A percentile compares a stretch with the other conserved stretches of the same genome.
These are phyloP conservation scores for Globisporangium splendens DNA, from an alignment of 352 stramenopile species.

Conservation along the genomic window DNA sequence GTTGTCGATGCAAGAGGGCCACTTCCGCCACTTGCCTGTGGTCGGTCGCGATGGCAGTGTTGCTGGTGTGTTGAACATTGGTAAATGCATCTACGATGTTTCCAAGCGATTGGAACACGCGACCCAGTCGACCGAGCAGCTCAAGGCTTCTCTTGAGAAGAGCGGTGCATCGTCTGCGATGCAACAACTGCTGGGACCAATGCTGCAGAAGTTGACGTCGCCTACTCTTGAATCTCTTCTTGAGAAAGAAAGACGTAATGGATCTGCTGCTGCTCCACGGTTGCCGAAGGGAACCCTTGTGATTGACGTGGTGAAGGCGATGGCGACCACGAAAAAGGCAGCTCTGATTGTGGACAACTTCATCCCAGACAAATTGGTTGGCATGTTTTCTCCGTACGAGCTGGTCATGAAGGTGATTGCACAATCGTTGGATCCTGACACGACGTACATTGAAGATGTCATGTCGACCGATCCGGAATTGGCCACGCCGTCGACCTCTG, in stretches of 20 bases:
- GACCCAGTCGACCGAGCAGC: constrained; percentile 75
- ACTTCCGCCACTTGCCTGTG: constrained; percentile 97
- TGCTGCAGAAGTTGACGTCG: constrained; percentile 80
- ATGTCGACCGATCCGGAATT: constrained; percentile 88
- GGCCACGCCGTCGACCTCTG: constrained; percentile 55
- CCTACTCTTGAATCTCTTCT: constrained; percentile 84
- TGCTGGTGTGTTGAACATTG: constrained; percentile 97
- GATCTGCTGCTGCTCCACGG: constrained; percentile 49
- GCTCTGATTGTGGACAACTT: constrained; percentile 92
- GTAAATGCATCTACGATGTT: constrained; percentile 98
- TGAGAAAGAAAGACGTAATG: constrained; percentile 61
- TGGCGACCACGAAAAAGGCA: constrained; percentile 87
- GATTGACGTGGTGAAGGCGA: constrained; percentile 65
- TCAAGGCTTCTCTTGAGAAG: constrained; percentile 81
- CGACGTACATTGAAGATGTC: constrained; percentile 89
- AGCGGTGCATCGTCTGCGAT: constrained; percentile 68
- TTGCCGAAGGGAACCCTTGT: constrained; percentile 86
- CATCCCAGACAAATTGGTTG: constrained; percentile 85
- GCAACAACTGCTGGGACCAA: constrained; percentile 72
- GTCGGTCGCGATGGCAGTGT: constrained; percentile 81
- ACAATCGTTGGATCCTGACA: constrained; percentile 85
- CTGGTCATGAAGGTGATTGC: constrained; percentile 95
- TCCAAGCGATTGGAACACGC: constrained; percentile 95
- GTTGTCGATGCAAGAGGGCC: constrained; percentile 96
- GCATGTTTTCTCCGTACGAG: constrained; percentile 97